These are phyloP conservation scores for Sutorius australiensis DNA, from an alignment of 768 basidiomycete genomes.

Conservation along the genomic window DNA sequence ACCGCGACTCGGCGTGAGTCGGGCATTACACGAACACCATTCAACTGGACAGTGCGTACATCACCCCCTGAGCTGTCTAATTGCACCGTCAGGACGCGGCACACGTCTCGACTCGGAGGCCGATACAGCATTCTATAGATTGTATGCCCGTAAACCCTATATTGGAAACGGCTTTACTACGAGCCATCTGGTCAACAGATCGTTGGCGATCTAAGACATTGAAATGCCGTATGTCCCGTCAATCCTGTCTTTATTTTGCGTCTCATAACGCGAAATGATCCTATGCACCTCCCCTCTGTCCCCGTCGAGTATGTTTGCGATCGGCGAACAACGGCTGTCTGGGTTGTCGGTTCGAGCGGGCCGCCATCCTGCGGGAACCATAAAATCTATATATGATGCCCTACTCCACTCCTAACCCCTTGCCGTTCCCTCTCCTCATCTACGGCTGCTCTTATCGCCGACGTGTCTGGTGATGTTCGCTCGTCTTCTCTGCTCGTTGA, in stretches of 20 bases:
- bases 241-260: neutral
- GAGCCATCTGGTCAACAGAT: neutral
- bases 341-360: neutral
- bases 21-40: no score
- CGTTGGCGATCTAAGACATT: neutral
- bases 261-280: neutral
- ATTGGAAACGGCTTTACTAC: neutral
- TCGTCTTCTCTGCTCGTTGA: constrained; percentile 24
- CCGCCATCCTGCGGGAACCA: neutral
- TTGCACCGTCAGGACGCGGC: no score
- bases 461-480: constrained; percentile 18
- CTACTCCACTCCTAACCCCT: neutral
- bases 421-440: neutral
- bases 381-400: constrained; percentile 5
- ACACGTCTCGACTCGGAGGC: no score
- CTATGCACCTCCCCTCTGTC: neutral
- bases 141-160: no score
- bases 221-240: neutral
- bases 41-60: no score
- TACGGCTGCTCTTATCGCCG: neutral
- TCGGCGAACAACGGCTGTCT: neutral
- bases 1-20: no score
- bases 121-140: no score
- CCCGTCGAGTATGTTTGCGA: neutral
- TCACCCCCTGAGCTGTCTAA: no score